Base-by-base conservation (phyloP, 129 eudicot species). In the Lonicera japonica region DNA sequence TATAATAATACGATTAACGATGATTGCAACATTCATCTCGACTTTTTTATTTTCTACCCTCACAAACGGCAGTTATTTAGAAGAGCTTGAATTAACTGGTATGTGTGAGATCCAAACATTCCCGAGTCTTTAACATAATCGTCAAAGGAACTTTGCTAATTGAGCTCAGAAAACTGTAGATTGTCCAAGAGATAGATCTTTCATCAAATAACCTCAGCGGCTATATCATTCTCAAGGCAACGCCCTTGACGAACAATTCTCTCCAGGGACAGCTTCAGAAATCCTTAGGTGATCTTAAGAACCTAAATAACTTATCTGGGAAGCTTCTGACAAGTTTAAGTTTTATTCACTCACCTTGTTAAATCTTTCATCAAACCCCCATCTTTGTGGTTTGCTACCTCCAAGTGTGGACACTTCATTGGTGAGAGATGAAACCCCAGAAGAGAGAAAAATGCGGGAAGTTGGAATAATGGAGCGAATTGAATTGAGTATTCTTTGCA, bases 61-160 rank as follows among this genome's bases (percentile, higher is more conserved):
- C 20, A 13, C 51, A 0, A 69, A 69, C 23, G 58, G 59, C 45
- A 58, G 34, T 0, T 5, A 8, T n/a, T 20, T 69, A 5, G 2
- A 3, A 14, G 73, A 69, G 60, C 66, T 69, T n/a, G 66, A 69
- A 47, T 4, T 69, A 58, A 36, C 66, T 1, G 73, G 66, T 13
- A 15, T 69, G 20, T 48, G 45, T 0, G 60, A 60, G 21, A 45
- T 69, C 48, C 23, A 52, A 20, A 13, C 13, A 14, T 69, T 23
- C 51, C 45, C 58, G 13, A 69, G 58, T 50, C 66, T 69, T 17
- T 69, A 66, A 20, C 58, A 50, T 22, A 69, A 69, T 18, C 51
- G 11, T 69, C 5, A 51, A 69, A 19, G 73, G 73, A 20, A 34
- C 21, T 12, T 18, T 69, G 38, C 73, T 66, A 60, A 12, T 69